Base-by-base conservation (phyloP, 495 filamentous ascomycete species). In the Penicillium soppii region DNA sequence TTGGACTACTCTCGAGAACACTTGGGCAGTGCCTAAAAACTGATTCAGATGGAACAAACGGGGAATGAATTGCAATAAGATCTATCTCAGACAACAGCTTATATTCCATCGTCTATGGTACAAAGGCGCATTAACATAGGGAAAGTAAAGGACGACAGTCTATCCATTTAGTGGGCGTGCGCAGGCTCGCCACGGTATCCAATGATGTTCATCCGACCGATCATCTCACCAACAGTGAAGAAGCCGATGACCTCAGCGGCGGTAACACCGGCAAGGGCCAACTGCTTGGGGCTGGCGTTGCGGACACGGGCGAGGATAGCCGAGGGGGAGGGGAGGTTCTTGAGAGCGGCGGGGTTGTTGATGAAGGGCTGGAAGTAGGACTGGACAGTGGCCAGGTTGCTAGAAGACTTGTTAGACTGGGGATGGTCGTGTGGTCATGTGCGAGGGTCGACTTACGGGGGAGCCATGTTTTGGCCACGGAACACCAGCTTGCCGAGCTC, bases 221-320 rank as follows among this genome's bases (percentile, higher is more conserved):
- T 87, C 73, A 99, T 97, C 82, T 97, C 91, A 50, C 94, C 94
- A 19, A 99, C 82, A 15, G 91, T 92, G 82, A 97, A 99, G 81
- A 99, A 97, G 46, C 94, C 94, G 50, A 99, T 70, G 42, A 90
- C 80, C 76, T 99, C 94, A 30, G 92, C 92, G 32, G 73, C 63
- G 51, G 96, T 70, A 45, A 99, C 87, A 64, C 87, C 89, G 45
- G 74, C 83, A 19, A 87, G 66, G 21, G 78, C 79, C 47, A 91
- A 53, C 67, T 95, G 83, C 64, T 83, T 76, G 41, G 69, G 76
- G 69, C 79, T 86, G 61, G 92, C 43, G 70, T 85, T 89, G 62
- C 90, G 82, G 53, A 88, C 64, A 50, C 77, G 78, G 63, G 82
- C 74, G 50, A 94, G 63, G 54, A 88, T 64, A 59, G 62, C 59